phyloP scores from a whole-genome alignment of 2,329 filamentous ascomycete genomes.

The Lasiodiplodia citricola region DNA sequence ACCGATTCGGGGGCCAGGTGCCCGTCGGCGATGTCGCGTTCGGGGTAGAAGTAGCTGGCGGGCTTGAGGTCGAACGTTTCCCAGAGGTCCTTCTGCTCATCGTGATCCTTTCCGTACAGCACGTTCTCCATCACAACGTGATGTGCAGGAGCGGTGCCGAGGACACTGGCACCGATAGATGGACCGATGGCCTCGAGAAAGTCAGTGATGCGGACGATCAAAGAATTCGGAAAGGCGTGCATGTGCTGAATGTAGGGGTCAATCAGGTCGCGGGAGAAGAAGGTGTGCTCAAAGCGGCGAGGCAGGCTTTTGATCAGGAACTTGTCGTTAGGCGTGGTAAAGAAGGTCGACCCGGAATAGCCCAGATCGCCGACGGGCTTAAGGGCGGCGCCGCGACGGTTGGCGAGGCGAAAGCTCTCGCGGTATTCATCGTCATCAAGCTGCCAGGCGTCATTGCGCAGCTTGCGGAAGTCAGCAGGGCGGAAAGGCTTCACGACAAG shows the following conservation, averaged over 20 bases:
- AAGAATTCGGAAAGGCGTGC: constrained; percentile 61
- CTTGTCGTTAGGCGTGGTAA: constrained; percentile 67
- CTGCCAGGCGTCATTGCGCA: constrained; percentile 59
- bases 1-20: constrained; percentile 67
- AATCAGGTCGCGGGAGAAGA: constrained; percentile 71
- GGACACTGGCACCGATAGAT: constrained; percentile 66
- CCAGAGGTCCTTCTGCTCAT: constrained; percentile 58
- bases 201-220: constrained; percentile 75
- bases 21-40: constrained; percentile 71
- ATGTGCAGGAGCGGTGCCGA: constrained; percentile 69
- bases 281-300: constrained; percentile 70
- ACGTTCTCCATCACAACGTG: constrained; percentile 83
- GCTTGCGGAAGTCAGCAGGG: constrained; percentile 55
- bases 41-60: constrained; percentile 75
- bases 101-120: constrained; percentile 62
- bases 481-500: constrained; percentile 56
- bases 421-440: constrained; percentile 61
- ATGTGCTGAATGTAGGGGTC: constrained; percentile 69
- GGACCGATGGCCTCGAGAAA: constrained; percentile 63
- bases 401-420: constrained; percentile 56
- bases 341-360: constrained; percentile 78
- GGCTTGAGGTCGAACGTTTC: constrained; percentile 78
- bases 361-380: constrained; percentile 70
- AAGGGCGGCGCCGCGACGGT: constrained; percentile 50
- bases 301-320: constrained; percentile 76